These are phyloP conservation scores for Venturia pyrina DNA, from an alignment of 2,329 filamentous ascomycete genomes.

Conservation along the genomic window DNA sequence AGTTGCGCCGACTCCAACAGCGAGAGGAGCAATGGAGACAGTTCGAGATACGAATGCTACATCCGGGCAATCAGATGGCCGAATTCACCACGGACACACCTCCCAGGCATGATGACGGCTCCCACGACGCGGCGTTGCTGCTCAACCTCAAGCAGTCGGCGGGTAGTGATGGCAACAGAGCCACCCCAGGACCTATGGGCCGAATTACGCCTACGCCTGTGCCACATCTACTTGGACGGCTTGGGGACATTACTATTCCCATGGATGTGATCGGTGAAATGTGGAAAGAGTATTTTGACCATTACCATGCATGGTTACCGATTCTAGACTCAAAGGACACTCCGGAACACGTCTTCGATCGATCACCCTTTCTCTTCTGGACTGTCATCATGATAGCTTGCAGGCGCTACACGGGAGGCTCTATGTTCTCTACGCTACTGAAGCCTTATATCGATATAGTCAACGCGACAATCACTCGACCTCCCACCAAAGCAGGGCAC, in stretches of 20 bases:
- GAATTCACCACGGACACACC: conserved; percentile 5
- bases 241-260: conserved; percentile 38
- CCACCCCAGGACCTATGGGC: conserved; percentile 23
- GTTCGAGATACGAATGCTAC: background rate
- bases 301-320: conserved; percentile 68
- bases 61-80: conserved; percentile 7
- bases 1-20: conserved; percentile 19
- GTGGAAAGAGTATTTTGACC: conserved; percentile 65
- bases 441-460: conserved; percentile 57
- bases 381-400: conserved; percentile 66
- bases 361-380: conserved; percentile 80
- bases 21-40: background rate
- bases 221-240: conserved; percentile 39
- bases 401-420: conserved; percentile 57
- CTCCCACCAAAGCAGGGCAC: conserved; percentile 50
- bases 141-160: conserved; percentile 50
- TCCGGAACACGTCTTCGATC: conserved; percentile 65
- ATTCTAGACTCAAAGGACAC: conserved; percentile 59
- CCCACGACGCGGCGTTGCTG: conserved; percentile 57
- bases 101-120: conserved; percentile 30
- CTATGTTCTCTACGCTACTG: conserved; percentile 57
- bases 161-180: conserved; percentile 4
- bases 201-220: conserved; percentile 23
- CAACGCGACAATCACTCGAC: conserved; percentile 67
- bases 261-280: conserved; percentile 41